Conservation (phyloP, 345 rosid species). For the Diplotaxis tenuifolia region DNA sequence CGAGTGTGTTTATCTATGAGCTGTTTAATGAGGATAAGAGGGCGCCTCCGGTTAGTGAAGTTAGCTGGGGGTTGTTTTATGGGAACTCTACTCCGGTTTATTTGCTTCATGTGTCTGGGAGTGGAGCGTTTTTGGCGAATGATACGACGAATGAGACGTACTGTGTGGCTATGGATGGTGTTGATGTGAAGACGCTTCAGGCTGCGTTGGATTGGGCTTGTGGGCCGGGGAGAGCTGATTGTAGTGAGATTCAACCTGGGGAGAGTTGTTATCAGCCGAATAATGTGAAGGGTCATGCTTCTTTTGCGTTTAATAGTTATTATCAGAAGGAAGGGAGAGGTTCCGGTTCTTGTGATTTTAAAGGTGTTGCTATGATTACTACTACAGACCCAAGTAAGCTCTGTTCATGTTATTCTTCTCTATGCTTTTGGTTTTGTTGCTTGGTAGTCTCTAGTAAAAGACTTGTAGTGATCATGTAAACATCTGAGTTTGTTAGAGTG, state of each 20-base stretch:
- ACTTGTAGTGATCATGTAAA: background rate
- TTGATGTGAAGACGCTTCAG: constrained; percentile 71
- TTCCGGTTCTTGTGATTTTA: constrained; percentile 87
- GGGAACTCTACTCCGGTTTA: constrained; percentile 83
- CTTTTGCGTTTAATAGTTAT: constrained; percentile 95
- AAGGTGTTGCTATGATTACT: constrained; percentile 94
- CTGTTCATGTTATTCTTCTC: background rate
- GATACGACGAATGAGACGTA: constrained; percentile 88
- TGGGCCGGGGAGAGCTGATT: constrained; percentile 85
- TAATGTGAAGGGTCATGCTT: constrained; percentile 79
- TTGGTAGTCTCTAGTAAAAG: background rate
- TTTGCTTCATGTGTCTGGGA: constrained; percentile 85
- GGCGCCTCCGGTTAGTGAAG: constrained; percentile 76
- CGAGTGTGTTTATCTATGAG: constrained; percentile 77
- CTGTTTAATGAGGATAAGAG: constrained; percentile 87
- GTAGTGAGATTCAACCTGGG: constrained; percentile 93
- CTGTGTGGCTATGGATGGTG: constrained; percentile 72
- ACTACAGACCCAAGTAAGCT: constrained; percentile 94
- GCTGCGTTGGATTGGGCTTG: constrained; percentile 98
- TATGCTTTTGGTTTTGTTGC: background rate
- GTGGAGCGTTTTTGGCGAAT: constrained; percentile 80
- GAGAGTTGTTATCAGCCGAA: constrained; percentile 87
- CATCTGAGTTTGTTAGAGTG: background rate
- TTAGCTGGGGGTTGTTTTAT: constrained; percentile 83
- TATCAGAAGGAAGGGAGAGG: constrained; percentile 78